Base-by-base conservation (phyloP, 2,329 filamentous ascomycete species). In the Gnomoniopsis sp. region DNA sequence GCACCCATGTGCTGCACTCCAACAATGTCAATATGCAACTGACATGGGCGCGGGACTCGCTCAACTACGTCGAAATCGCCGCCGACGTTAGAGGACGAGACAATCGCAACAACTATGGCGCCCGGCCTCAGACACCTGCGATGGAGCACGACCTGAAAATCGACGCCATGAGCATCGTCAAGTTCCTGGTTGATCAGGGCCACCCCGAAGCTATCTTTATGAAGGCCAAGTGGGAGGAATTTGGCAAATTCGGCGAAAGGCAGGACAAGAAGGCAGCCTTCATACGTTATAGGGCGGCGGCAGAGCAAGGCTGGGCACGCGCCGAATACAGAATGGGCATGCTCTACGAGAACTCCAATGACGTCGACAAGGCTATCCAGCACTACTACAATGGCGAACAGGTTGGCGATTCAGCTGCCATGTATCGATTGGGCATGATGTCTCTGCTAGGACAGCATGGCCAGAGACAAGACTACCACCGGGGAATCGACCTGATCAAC, bases 291-390 rank as follows among this genome's bases (percentile, higher is more conserved):
- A 86, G 87, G 62, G 82, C 88, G 67, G 90, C 95, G n/a, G 89
- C 91, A 33, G 89, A 93, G 66, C 87, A 90, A 66, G 91, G 91
- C 59, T 96, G 93, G 75, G 86, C 88, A 22, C 83, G 95, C 66
- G 93, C 95, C 21, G 91, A 98, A 73, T 99, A 99, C 73, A 87
- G 95, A 49, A 96, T 99, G 76, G 95, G 95, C 63, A 99, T 98
- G 93, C 89, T 97, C 58, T 98, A 93, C 71, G 95, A 99, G 75
- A 92, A 90, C 71, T 93, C 92, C 4, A 96, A 96, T 69, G 93
- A 99, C 69, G 88, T 92, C 61, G 83, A 88, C 63, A 97, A 96
- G 72, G 95, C 95, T 6, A 87, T 97, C 69, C 87, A 88, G 68
- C 93, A 98, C 73, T 99, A 98, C 74, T 86, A 91, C 64, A 83